Evolutionary conservation across 257 asterid genomes (phyloP).

Genomic region (Mentha longifolia): DNA sequence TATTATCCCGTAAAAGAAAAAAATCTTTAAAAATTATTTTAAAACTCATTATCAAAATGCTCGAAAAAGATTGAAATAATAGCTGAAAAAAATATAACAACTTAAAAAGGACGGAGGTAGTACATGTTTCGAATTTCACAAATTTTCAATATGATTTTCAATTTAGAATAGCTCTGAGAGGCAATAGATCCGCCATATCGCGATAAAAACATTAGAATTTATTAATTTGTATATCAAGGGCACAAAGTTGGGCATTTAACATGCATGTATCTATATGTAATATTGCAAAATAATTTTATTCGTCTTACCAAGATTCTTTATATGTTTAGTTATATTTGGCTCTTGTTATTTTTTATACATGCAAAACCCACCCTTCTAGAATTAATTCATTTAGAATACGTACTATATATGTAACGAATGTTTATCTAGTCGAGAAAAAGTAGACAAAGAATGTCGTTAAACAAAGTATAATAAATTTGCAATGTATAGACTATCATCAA

Average conservation of each 20-base stretch:
- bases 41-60: too few species aligned
- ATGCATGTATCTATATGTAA: slow-evolving; percentile 26
- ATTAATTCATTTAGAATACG: not conserved
- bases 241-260: slow-evolving; percentile 33
- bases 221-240: not conserved
- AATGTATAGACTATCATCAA: not conserved
- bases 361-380: not conserved
- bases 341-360: not conserved
- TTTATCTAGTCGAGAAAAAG: not conserved
- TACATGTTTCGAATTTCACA: too few species aligned
- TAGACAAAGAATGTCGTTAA: not conserved
- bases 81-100: too few species aligned
- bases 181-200: too few species aligned
- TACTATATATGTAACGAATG: not conserved
- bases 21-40: too few species aligned
- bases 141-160: too few species aligned
- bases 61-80: too few species aligned
- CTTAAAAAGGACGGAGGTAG: too few species aligned
- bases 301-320: slow-evolving; percentile 8
- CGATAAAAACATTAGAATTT: too few species aligned
- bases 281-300: slow-evolving; percentile 8
- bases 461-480: not conserved
- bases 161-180: too few species aligned
- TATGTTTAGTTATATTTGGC: not conserved
- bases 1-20: too few species aligned